These are phyloP conservation scores for Citrus sp. DNA, from an alignment of 345 rosid genomes.

Conservation along the genomic window DNA sequence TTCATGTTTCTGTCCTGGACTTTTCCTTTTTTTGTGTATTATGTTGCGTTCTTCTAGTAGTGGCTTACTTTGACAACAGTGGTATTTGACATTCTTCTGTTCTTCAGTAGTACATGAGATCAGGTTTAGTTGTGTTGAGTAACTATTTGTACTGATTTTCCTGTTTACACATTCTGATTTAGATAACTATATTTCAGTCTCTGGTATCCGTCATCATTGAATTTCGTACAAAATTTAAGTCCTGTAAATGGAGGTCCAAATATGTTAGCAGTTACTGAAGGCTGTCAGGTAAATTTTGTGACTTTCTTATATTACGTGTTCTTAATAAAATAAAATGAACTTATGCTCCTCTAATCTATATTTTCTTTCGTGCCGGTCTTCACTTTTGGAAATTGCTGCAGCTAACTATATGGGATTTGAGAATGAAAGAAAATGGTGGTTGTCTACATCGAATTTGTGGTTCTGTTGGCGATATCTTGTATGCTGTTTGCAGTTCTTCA, in stretches of 20 bases:
- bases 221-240: slow-evolving; percentile 39
- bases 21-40: neutral
- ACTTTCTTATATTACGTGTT: neutral
- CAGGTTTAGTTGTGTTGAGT: neutral
- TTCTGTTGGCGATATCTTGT: slow-evolving; percentile 51
- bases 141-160: neutral
- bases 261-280: slow-evolving; percentile 54
- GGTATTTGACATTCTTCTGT: neutral
- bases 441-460: slow-evolving; percentile 57
- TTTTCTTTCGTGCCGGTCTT: slow-evolving; percentile 6
- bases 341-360: neutral
- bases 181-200: slow-evolving; percentile 38
- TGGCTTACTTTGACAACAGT: neutral
- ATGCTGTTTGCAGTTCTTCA: slow-evolving; percentile 56
- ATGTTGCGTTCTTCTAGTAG: neutral
- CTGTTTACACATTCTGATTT: neutral
- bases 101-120: neutral
- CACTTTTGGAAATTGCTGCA: slow-evolving; percentile 28
- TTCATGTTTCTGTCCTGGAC: neutral
- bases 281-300: slow-evolving; percentile 50
- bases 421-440: slow-evolving; percentile 71
- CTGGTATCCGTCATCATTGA: slow-evolving; percentile 63
- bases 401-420: slow-evolving; percentile 59
- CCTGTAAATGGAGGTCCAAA: slow-evolving; percentile 38
- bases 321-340: slow-evolving; percentile 3